A percentile compares a stretch with the other conserved stretches of the same genome.
Conservation (phyloP, 2,329 filamentous ascomycete species). For the Dothidotthia symphoricarpi region DNA sequence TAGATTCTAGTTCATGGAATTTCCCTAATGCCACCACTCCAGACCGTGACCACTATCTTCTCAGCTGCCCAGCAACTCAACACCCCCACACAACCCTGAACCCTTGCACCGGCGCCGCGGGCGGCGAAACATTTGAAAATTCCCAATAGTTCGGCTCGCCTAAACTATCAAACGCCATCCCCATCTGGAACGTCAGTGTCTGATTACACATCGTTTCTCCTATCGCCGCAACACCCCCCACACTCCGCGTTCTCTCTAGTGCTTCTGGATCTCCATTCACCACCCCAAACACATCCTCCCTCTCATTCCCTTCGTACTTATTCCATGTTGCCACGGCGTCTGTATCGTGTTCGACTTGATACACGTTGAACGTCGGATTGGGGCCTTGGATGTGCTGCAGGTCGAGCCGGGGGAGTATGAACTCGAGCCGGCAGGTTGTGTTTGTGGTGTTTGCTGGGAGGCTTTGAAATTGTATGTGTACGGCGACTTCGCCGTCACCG, state of each 20-base stretch:
- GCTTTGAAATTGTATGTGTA: slow-evolving; percentile 24
- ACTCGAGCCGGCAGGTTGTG: slow-evolving; percentile 26
- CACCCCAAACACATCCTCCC: slow-evolving; percentile 15
- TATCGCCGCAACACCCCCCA: slow-evolving; percentile 18
- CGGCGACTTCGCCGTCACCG: slow-evolving; percentile 22
- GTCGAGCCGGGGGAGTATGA: slow-evolving; percentile 18
- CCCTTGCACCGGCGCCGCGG: slow-evolving; percentile 26
- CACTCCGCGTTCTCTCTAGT: slow-evolving; percentile 13
- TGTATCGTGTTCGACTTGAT: slow-evolving; percentile 19
- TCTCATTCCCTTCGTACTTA: slow-evolving; percentile 14
- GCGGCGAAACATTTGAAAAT: slow-evolving; percentile 24
- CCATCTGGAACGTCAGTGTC: slow-evolving; percentile 33
- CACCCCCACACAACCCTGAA: slow-evolving; percentile 29
- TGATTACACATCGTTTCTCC: slow-evolving; percentile 23
- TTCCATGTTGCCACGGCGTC: slow-evolving; percentile 21
- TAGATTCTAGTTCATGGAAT: too few species aligned
- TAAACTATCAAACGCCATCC: slow-evolving; percentile 22
- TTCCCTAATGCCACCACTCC: too few species aligned
- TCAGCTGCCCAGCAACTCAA: slow-evolving; percentile 6
- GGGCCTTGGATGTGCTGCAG: slow-evolving; percentile 17
- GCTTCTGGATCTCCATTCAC: slow-evolving; percentile 23
- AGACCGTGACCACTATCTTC: neutral
- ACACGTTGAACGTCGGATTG: slow-evolving; percentile 27
- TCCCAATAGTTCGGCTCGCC: slow-evolving; percentile 29
- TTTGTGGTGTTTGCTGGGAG: slow-evolving; percentile 10